Evolutionary conservation across 805 yeast genomes (phyloP).

Genomic region (Brettanomyces naardenensis): DNA sequence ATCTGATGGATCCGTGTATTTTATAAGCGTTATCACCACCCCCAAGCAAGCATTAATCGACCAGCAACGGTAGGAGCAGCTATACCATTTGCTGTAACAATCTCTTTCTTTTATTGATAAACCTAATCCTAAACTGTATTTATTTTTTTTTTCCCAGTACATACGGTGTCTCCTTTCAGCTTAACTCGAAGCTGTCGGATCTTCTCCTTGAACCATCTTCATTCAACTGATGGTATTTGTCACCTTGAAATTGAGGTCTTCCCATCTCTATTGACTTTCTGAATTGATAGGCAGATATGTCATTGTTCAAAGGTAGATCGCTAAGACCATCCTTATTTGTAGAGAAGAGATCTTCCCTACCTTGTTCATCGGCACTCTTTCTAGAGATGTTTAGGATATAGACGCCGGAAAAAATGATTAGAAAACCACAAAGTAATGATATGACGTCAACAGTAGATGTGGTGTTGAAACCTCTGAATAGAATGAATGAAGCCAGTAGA

Average conservation of each 20-base stretch:
- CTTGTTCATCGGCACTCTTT: conserved; percentile 41
- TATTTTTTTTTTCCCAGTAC: too few species aligned
- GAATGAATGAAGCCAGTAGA: conserved; percentile 73
- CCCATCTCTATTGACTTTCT: conserved; percentile 68
- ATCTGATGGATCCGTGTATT: too few species aligned
- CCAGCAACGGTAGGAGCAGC: neutral
- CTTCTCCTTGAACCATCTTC: conserved; percentile 44
- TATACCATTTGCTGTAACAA: neutral
- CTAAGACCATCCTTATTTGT: conserved; percentile 38
- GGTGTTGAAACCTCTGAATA: conserved; percentile 83
- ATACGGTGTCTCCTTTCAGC: too few species aligned
- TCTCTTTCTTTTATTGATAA: too few species aligned
- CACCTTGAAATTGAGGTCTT: conserved; percentile 26
- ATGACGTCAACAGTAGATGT: conserved; percentile 71
- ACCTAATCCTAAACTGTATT: too few species aligned
- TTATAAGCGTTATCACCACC: too few species aligned
- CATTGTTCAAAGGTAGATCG: conserved; percentile 77
- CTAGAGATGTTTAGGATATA: conserved; percentile 74
- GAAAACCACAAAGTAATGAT: conserved; percentile 75
- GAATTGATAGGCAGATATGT: conserved; percentile 64
- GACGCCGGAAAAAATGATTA: conserved; percentile 83
- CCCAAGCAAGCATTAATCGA: too few species aligned
- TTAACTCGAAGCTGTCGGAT: conserved; percentile 48
- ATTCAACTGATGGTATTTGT: neutral
- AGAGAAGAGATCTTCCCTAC: conserved; percentile 31